Conservation (phyloP, 2,329 filamentous ascomycete genomes). For the Rutstroemia sp. region DNA sequence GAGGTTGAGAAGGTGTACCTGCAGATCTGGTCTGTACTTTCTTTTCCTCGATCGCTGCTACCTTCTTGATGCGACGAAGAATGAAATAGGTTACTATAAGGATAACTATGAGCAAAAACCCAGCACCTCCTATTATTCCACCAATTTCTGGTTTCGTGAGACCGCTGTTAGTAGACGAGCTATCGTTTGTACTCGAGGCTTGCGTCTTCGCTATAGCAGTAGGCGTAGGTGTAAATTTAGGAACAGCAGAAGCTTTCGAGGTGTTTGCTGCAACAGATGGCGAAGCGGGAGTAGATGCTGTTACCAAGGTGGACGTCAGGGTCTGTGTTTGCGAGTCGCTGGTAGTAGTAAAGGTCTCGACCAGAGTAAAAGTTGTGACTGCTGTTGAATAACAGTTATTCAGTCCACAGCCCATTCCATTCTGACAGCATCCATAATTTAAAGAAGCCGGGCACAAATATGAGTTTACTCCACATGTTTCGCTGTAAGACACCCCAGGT, state of each 20-base stretch:
- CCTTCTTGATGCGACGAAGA: conserved; percentile 39
- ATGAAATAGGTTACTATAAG: conserved; percentile 41
- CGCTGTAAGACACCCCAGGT: conserved; percentile 34
- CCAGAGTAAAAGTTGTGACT: conserved; percentile 38
- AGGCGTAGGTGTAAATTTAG: conserved; percentile 17
- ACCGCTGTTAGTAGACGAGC: conserved; percentile 24
- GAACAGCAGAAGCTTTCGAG: conserved; percentile 10
- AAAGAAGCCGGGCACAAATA: conserved; percentile 43
- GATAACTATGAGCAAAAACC: conserved; percentile 41
- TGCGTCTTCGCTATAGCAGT: conserved; percentile 18
- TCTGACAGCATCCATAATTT: conserved; percentile 46
- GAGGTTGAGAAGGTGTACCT: conserved; percentile 8
- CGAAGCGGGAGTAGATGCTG: conserved; percentile 32
- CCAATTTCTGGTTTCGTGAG: conserved; percentile 35
- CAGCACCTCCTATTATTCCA: conserved; percentile 46
- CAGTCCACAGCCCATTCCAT: conserved; percentile 41
- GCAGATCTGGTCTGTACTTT: conserved; percentile 17
- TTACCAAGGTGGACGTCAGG: conserved; percentile 33
- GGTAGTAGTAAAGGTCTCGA: conserved; percentile 39
- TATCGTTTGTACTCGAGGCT: conserved; percentile 30
- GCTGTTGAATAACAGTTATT: conserved; percentile 41
- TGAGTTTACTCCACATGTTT: conserved; percentile 38
- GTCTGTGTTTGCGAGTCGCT: conserved; percentile 34
- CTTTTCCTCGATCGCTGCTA: conserved; percentile 24
- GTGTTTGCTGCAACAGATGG: conserved; percentile 13